Conservation (phyloP, 2,329 filamentous ascomycete genomes). For the Orbilia oligospora region DNA sequence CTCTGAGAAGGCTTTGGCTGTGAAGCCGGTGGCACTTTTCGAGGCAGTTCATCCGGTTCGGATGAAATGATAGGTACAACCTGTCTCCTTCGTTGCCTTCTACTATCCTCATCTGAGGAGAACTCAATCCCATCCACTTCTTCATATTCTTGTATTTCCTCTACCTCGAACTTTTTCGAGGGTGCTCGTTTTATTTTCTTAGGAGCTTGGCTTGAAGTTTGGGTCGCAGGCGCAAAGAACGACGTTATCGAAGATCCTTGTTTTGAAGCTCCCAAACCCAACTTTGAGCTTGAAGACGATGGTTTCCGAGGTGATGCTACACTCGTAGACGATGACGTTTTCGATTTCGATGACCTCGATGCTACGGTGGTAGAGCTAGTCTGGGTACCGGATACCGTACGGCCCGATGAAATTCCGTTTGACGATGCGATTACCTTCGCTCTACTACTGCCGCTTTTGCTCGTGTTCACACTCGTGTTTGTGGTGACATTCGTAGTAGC, state of each 20-base stretch:
- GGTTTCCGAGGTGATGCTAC: conserved; percentile 42
- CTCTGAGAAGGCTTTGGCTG: conserved; percentile 10
- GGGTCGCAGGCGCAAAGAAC: conserved; percentile 45
- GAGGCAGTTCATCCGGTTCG: conserved; percentile 56
- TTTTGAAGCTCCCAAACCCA: conserved; percentile 22
- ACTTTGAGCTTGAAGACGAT: conserved; percentile 12
- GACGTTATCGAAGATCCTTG: conserved; percentile 46
- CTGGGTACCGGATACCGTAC: conserved; percentile 2
- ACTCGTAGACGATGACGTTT: conserved; percentile 13
- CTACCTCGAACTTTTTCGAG: conserved; percentile 39
- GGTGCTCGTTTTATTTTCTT: conserved; percentile 26
- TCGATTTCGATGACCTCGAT: conserved; percentile 33
- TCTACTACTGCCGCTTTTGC: conserved; percentile 1
- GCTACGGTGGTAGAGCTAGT: not conserved
- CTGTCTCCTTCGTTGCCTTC: conserved; percentile 29
- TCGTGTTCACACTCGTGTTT: conserved; percentile 28
- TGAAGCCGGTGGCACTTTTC: conserved; percentile 43
- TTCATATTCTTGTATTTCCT: conserved; percentile 51
- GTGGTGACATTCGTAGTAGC: conserved; percentile 39
- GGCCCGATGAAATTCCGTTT: conserved; percentile 19
- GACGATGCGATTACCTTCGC: conserved; percentile 1
- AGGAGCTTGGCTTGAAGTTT: conserved; percentile 39
- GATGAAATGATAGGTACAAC: conserved; percentile 59
- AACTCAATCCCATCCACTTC: conserved; percentile 53
- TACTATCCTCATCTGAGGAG: conserved; percentile 48